Base-by-base conservation (phyloP, 2,329 filamentous ascomycete species). In the Biscogniauxia marginata region DNA sequence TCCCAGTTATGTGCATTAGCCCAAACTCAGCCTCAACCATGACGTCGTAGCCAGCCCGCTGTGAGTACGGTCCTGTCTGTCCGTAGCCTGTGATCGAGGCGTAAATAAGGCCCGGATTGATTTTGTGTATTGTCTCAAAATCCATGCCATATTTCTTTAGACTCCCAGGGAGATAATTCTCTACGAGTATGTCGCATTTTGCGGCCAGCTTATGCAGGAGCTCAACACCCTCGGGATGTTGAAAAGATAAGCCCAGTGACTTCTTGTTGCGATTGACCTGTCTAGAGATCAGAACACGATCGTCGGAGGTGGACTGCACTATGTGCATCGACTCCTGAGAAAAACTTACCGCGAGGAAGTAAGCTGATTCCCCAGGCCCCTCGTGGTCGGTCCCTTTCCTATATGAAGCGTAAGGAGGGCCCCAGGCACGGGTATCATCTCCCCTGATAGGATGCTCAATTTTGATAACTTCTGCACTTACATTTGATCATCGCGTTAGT, bases 11-110 rank as follows among this genome's bases (percentile, higher is more conserved):
- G 75, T 99, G 95, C 95, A 99, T 99, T 55, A 99, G 77, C 0
- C 95, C 95, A 76, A 99, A 93, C 72, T 98, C 95, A 57, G 95
- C 95, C 77, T 99, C 95, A 9, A 99, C 93, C 93, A 99, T 99
- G 64, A 99, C 95, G 74, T 99, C 95, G 79, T 99, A 99, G 4
- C 95, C 95, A 3, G 95, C 92, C 13, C 95, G 84, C 61, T 86
- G 84, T 5, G 88, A 85, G 73, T 96, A 96, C 0, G 95, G 95
- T 0, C 95, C 95, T 1, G 90, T 96, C 71, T 99, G 95, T 2
- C 95, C 95, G 70, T 98, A 99, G 1, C 95, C 95, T 0, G 95
- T 99, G 66, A 99, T 96, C 64, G 91, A 96, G 13, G 93, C 92
- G 70, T 99, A 99, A 64, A 99, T 90, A 48, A 99, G 80, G 5